phyloP scores from a whole-genome alignment of 2,329 filamentous ascomycete genomes.

The Stagonosporopsis tanaceti region DNA sequence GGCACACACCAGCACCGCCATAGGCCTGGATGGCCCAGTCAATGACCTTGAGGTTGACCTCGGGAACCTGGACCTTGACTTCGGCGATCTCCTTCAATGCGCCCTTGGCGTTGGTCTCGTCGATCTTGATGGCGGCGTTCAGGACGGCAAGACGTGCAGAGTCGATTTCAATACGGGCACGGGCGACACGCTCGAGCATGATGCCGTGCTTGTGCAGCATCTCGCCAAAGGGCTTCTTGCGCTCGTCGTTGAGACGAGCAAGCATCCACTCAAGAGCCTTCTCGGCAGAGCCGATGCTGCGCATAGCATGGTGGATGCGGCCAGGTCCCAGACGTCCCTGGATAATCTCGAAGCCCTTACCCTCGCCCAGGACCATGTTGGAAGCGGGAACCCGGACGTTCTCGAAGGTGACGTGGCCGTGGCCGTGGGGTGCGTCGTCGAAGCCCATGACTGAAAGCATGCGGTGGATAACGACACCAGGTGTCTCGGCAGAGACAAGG shows the following conservation, averaged over 20 bases:
- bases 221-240: conserved; percentile 91
- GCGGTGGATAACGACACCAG: conserved; percentile 89
- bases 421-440: conserved; percentile 97
- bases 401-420: conserved; percentile 89
- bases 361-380: conserved; percentile 91
- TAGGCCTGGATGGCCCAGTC: conserved; percentile 94
- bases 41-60: conserved; percentile 83
- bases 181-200: conserved; percentile 93
- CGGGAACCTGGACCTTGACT: conserved; percentile 90
- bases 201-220: conserved; percentile 87
- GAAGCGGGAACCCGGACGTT: conserved; percentile 86
- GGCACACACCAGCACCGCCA: conserved; percentile 87
- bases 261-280: conserved; percentile 94
- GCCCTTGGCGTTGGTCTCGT: conserved; percentile 85
- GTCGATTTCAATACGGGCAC: conserved; percentile 92
- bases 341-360: conserved; percentile 96
- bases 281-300: conserved; percentile 89
- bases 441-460: conserved; percentile 96
- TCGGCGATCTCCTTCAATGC: conserved; percentile 93
- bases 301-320: conserved; percentile 98
- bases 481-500: conserved; percentile 80
- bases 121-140: conserved; percentile 95
- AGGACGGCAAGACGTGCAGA: conserved; percentile 87
- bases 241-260: conserved; percentile 89
- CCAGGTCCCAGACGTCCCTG: conserved; percentile 95